Conservation (phyloP, 768 basidiomycete genomes). For the Mycena floridula region DNA sequence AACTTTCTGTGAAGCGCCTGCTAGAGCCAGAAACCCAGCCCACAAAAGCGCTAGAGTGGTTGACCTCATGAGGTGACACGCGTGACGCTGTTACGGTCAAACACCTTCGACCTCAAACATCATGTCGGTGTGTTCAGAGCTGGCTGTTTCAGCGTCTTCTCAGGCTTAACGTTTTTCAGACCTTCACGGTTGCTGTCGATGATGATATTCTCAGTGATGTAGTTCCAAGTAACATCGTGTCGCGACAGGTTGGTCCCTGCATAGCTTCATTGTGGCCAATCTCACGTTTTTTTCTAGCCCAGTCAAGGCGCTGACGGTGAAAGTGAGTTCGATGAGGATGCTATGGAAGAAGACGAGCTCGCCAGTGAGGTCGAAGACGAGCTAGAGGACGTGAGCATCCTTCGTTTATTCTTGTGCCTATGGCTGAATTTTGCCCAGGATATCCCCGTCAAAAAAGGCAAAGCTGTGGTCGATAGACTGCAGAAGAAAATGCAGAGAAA, state of each 20-base stretch:
- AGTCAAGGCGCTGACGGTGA: slow-evolving; percentile 73
- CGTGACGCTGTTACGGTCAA: no score
- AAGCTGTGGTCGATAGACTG: slow-evolving; percentile 19
- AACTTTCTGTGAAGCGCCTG: no score
- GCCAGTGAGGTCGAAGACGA: slow-evolving; percentile 43
- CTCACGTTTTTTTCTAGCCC: slow-evolving; percentile 21
- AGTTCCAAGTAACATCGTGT: slow-evolving; percentile 87
- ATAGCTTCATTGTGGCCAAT: not conserved
- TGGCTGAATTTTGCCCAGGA: slow-evolving; percentile 6
- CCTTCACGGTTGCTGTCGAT: slow-evolving; percentile 16
- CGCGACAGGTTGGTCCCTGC: slow-evolving; percentile 59
- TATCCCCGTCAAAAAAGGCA: slow-evolving; percentile 25
- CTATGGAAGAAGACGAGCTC: slow-evolving; percentile 56
- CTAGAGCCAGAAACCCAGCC: no score
- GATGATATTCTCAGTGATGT: slow-evolving; percentile 90
- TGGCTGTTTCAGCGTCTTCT: not conserved
- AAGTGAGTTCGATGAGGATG: slow-evolving; percentile 61
- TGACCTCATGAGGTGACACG: no score
- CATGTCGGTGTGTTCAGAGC: not conserved
- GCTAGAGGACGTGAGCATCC: not conserved
- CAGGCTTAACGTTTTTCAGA: not conserved
- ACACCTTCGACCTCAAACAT: not conserved
- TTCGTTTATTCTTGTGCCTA: not conserved
- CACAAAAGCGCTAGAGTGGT: no score
- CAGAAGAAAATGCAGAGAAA: slow-evolving; percentile 43